Evolutionary conservation across 345 rosid species (phyloP).

Genomic region (Moricandia arvensis): DNA sequence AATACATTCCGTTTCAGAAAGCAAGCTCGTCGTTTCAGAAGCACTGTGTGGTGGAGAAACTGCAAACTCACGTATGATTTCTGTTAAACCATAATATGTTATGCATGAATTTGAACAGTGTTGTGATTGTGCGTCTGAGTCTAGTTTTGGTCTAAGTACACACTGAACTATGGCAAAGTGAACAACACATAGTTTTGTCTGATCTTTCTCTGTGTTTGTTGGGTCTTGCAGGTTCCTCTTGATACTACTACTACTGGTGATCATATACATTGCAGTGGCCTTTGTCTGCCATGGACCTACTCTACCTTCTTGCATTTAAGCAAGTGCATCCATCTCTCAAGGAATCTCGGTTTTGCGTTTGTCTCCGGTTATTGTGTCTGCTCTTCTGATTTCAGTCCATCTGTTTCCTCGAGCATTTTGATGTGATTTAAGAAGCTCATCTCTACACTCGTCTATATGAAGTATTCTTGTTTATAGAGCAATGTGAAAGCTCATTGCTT

Average conservation of each 20-base stretch:
- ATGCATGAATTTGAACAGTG: neutral
- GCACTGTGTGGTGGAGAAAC: slow-evolving; percentile 92
- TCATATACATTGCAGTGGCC: slow-evolving; percentile 66
- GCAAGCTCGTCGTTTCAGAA: slow-evolving; percentile 83
- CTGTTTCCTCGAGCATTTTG: slow-evolving; percentile 22
- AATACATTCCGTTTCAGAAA: slow-evolving; percentile 89
- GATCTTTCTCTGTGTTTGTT: neutral
- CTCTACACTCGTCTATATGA: slow-evolving; percentile 9
- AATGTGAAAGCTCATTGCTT: slow-evolving; percentile 33
- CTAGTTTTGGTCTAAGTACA: neutral
- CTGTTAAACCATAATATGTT: neutral
- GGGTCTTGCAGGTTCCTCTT: slow-evolving; percentile 59
- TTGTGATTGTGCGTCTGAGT: neutral
- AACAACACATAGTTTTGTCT: too few species aligned
- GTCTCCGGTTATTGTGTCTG: neutral
- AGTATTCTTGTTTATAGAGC: slow-evolving; percentile 23
- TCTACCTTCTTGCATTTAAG: slow-evolving; percentile 71
- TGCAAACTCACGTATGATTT: slow-evolving; percentile 72
- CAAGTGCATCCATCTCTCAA: slow-evolving; percentile 22
- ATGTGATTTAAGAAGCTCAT: slow-evolving; percentile 16
- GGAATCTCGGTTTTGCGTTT: neutral
- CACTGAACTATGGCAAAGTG: neutral
- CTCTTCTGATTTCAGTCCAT: slow-evolving; percentile 9
- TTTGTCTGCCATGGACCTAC: slow-evolving; percentile 80
- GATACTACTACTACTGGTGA: slow-evolving; percentile 60